A percentile compares a stretch with the other conserved stretches of the same genome.
These are phyloP conservation scores for Chaetomium sp. DNA, from an alignment of 2,329 filamentous ascomycete genomes.

Conservation along the genomic window DNA sequence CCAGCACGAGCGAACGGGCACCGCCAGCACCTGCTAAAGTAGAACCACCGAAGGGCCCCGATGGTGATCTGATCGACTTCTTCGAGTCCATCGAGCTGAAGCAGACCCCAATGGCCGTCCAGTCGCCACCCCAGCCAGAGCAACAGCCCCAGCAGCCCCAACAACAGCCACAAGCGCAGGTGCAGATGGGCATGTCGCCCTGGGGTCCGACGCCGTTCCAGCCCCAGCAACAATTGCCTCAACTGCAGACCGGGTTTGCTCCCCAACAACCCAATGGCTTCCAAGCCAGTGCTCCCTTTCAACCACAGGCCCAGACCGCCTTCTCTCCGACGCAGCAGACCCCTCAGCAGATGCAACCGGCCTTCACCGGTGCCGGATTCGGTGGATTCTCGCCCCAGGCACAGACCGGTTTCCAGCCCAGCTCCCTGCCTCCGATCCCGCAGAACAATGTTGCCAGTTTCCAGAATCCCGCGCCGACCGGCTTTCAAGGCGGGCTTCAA, in stretches of 20 bases:
- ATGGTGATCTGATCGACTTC: conserved; percentile 83
- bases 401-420: conserved; percentile 50
- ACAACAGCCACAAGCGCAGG: conserved; percentile 21
- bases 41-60: conserved; percentile 53
- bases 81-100: conserved; percentile 91
- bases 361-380: conserved; percentile 68
- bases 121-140: conserved; percentile 35
- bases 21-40: conserved; percentile 34
- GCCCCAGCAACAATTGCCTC: conserved; percentile 30
- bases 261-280: conserved; percentile 34
- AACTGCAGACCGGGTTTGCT: conserved; percentile 38
- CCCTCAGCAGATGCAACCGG: conserved; percentile 40
- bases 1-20: conserved; percentile 31
- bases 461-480: conserved; percentile 40
- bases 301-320: conserved; percentile 27
- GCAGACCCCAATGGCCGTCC: conserved; percentile 60
- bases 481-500: conserved; percentile 36
- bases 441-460: conserved; percentile 50
- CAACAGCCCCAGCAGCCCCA: conserved; percentile 33
- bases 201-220: conserved; percentile 33
- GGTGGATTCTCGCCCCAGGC: conserved; percentile 73
- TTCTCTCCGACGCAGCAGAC: conserved; percentile 35
- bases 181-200: conserved; percentile 32
- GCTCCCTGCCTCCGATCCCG: conserved; percentile 48
- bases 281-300: conserved; percentile 37